Conservation (phyloP, 345 rosid genomes). For the Camelina sativa region DNA sequence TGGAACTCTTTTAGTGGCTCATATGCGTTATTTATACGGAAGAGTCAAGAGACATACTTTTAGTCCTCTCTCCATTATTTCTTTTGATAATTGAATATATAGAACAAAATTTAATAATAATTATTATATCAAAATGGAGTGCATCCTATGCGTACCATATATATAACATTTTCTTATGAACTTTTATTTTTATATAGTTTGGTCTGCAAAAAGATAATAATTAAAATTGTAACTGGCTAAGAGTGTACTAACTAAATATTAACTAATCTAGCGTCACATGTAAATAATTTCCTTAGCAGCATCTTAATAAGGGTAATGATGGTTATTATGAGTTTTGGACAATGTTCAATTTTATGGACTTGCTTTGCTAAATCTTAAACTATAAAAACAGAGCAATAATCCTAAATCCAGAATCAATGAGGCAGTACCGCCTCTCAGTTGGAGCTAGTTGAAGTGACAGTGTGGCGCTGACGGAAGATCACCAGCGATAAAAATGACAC, state of each 20-base stretch:
- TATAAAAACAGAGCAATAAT: neutral
- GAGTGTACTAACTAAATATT: constrained; percentile 25
- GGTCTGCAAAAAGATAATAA: constrained; percentile 10
- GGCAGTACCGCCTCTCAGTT: neutral
- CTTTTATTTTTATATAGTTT: neutral
- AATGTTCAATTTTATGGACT: neutral
- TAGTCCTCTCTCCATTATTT: constrained; percentile 40
- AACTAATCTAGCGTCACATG: constrained; percentile 19
- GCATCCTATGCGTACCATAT: constrained; percentile 37
- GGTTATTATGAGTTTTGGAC: neutral
- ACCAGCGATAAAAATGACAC: neutral
- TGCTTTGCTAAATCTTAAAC: neutral
- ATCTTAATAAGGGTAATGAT: constrained; percentile 7
- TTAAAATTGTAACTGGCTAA: constrained; percentile 4
- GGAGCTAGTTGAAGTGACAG: neutral
- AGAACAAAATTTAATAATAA: neutral
- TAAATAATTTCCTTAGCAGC: neutral
- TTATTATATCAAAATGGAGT: neutral
- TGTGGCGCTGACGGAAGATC: neutral
- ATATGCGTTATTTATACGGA: constrained; percentile 39
- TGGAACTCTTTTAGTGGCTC: constrained; percentile 37
- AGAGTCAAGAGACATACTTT: constrained; percentile 20
- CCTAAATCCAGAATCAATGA: neutral
- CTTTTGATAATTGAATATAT: constrained; percentile 9
- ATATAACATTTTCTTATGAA: neutral